A percentile compares a stretch with the other conserved stretches of the same genome.
phyloP scores from a whole-genome alignment of 1,139 yeast genomes.

The Arxiozyma bovina region DNA sequence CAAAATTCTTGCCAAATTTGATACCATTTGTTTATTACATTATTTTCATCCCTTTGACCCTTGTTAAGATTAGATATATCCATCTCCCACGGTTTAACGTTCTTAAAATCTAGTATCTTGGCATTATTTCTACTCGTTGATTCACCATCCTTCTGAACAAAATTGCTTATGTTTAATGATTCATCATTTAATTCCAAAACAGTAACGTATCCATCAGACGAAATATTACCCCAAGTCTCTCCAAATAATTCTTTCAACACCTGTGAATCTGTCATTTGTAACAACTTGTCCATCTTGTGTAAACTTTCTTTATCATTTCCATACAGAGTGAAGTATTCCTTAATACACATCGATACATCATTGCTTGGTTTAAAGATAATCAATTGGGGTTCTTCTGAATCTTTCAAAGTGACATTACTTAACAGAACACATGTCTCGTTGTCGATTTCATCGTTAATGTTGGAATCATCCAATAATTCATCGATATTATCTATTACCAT shows the following conservation, averaged over 20 bases:
- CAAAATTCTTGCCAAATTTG: constrained; percentile 9
- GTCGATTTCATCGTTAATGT: constrained; percentile 22
- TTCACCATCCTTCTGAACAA: neutral
- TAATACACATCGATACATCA: constrained; percentile 29
- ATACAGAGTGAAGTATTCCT: constrained; percentile 29
- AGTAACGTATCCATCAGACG: constrained; percentile 18
- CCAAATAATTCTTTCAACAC: constrained; percentile 24
- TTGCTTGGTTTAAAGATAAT: constrained; percentile 25
- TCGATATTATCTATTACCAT: constrained; percentile 25
- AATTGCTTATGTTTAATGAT: neutral
- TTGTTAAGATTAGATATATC: neutral
- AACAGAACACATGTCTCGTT: constrained; percentile 23
- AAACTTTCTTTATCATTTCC: constrained; percentile 15
- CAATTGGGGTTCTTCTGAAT: constrained; percentile 16
- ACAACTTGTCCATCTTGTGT: constrained; percentile 12
- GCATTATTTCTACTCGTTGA: neutral
- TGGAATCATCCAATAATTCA: constrained; percentile 22
- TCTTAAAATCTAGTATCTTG: constrained; percentile 17
- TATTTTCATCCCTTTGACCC: neutral
- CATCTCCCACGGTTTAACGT: constrained; percentile 20
- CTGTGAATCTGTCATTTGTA: constrained; percentile 17
- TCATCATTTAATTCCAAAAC: constrained; percentile 5
- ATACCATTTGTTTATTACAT: constrained; percentile 7
- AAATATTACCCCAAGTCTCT: constrained; percentile 27
- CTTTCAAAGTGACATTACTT: constrained; percentile 9